Evolutionary conservation across 1,284 basidiomycete species (phyloP), one percentile per base, ranked within the genome.

Genomic region (Ustilago cynodontis): DNA sequence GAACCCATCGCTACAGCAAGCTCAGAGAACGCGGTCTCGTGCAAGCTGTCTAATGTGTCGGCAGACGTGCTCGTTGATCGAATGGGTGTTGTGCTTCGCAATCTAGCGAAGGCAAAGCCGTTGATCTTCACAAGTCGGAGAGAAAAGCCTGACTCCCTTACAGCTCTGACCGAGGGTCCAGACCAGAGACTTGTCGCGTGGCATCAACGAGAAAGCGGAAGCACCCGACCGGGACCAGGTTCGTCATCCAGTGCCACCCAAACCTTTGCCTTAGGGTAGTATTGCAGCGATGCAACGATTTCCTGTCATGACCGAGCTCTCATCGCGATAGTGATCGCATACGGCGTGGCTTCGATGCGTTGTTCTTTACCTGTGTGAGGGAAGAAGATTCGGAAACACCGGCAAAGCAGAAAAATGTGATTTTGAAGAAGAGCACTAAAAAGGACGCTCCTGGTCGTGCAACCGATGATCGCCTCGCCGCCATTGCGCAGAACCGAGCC

Each of bases 131-230:
- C 9, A 35, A 28, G 60, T 62, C 60, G 52, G 47, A 28, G 24
- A 49, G 47, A 26, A 49, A 35, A 56, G 28, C 18, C 35, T 35
- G 29, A 56, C 47, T 11, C 53, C 53, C 54, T 63, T 33, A 56
- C 54, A 63, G 53, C 18, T 29, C 35, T 10, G 52, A 13, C 52
- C 60, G 52, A 62, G 47, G 52, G 53, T 45, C 60, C 43, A 62
- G 60, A 49, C 35, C 37, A n/a, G 22, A 56, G 29, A 49, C 22
- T 24, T 52, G 50, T 18, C 28, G 47, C 47, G 24, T 49, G 47
- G 26, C 47, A 49, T 28, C 4, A 14, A 24, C 22, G 8, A 47
- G 5, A n/a, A 28, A 14, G 7, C 6, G 16, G 28, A 4, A 26
- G 47, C 47, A 28, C 28, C 47, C 24, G 47, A 49, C 47, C 20